Conservation (phyloP, 2,329 filamentous ascomycete species). For the Xylariaceae sp. region DNA sequence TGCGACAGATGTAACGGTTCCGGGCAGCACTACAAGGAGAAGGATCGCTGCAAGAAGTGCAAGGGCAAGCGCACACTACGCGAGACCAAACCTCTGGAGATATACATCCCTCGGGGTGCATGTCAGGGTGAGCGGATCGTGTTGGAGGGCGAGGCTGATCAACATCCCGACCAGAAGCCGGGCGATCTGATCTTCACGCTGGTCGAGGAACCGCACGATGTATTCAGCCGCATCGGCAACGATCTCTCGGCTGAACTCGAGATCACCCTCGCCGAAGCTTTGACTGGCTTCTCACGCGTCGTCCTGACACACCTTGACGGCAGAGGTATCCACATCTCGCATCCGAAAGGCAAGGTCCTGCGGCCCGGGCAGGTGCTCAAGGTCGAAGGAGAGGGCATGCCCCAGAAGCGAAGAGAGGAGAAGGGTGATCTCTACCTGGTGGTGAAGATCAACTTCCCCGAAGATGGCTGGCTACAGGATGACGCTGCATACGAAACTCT, state of each 20-base stretch:
- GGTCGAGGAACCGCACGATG: constrained; percentile 70
- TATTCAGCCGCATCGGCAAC: constrained; percentile 74
- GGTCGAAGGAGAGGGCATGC: constrained; percentile 88
- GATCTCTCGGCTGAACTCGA: constrained; percentile 78
- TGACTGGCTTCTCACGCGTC: constrained; percentile 83
- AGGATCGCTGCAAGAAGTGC: constrained; percentile 98
- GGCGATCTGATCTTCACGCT: constrained; percentile 91
- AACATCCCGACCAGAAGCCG: constrained; percentile 78
- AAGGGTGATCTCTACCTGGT: constrained; percentile 84
- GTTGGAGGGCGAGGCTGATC: constrained; percentile 88
- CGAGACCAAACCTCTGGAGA: constrained; percentile 89
- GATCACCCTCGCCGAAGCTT: constrained; percentile 73
- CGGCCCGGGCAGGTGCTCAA: constrained; percentile 80
- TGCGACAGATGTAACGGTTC: constrained; percentile 80
- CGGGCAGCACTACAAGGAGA: constrained; percentile 86
- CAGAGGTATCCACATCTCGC: constrained; percentile 73
- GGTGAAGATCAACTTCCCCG: constrained; percentile 81
- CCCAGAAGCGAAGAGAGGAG: constrained; percentile 72
- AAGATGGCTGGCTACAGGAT: constrained; percentile 72
- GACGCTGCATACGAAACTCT: constrained; percentile 65
- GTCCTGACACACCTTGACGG: constrained; percentile 91
- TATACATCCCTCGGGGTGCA: constrained; percentile 87
- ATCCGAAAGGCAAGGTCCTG: constrained; percentile 74
- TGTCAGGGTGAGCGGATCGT: constrained; percentile 84
- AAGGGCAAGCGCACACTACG: constrained; percentile 83